Evolutionary conservation across 1,284 basidiomycete species (phyloP).

Genomic region (Sanghuangporus baumii): DNA sequence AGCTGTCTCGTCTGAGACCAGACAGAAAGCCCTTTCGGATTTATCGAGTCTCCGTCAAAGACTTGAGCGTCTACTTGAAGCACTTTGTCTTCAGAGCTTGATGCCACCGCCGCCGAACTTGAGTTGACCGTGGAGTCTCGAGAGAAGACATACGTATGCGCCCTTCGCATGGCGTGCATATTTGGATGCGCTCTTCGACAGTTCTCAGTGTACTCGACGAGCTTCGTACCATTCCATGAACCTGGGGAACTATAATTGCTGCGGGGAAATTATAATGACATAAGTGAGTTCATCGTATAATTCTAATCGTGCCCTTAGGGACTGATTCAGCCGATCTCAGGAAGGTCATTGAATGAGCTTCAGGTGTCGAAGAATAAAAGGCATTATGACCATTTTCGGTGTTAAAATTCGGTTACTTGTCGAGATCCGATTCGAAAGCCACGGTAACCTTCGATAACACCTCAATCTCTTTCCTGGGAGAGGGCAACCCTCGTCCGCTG

Average conservation of each 20-base stretch:
- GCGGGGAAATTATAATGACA: no score
- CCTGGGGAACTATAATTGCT: no score
- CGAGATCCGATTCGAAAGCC: conserved; percentile 13
- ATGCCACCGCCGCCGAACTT: background rate
- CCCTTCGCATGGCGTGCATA: no score
- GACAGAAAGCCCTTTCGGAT: conserved; percentile 24
- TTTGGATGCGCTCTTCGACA: no score
- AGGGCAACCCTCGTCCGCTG: background rate
- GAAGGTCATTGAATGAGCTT: no score
- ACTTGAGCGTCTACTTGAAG: background rate
- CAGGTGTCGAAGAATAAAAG: no score
- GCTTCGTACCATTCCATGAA: no score
- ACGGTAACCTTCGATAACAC: conserved; percentile 9
- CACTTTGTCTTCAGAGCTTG: background rate
- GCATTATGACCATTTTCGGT: background rate
- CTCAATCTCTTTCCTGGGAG: conserved; percentile 8
- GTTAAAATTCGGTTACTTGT: background rate
- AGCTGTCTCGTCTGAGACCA: conserved; percentile 16
- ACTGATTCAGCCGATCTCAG: no score
- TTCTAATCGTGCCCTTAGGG: no score
- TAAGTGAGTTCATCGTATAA: no score
- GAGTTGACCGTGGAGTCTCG: background rate
- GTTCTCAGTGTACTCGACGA: no score
- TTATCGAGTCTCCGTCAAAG: background rate
- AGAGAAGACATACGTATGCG: no score